A percentile compares a stretch with the other conserved stretches of the same genome.
Conservation (phyloP, 495 filamentous ascomycete species). For the Aspergillus biplanus region DNA sequence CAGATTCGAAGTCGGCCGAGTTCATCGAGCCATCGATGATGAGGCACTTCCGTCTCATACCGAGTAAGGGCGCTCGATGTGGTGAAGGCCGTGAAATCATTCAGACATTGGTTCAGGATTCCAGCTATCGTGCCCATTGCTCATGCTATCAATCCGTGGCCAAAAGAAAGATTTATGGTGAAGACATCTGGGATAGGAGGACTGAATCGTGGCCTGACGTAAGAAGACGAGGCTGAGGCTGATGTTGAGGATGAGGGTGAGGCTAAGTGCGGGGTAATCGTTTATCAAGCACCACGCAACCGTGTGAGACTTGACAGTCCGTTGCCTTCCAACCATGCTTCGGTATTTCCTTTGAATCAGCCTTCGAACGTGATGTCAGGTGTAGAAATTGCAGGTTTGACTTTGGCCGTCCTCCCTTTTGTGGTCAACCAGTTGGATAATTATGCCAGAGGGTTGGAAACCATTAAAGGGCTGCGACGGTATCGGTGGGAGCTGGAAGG, state of each 20-base stretch:
- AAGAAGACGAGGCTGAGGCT: too few species aligned
- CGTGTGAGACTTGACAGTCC: too few species aligned
- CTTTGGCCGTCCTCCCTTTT: constrained; percentile 29
- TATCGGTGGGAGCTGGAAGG: constrained; percentile 28
- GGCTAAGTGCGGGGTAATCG: background rate
- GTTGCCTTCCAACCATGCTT: too few species aligned
- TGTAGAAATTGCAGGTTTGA: constrained; percentile 29
- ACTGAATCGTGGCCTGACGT: too few species aligned
- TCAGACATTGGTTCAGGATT: background rate
- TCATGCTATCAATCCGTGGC: too few species aligned
- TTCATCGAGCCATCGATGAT: constrained; percentile 34
- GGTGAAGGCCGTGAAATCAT: background rate
- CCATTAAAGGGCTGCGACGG: constrained; percentile 22
- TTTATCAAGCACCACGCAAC: too few species aligned
- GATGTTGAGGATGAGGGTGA: too few species aligned
- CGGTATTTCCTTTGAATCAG: background rate
- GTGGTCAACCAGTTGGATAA: constrained; percentile 30
- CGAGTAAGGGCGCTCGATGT: background rate
- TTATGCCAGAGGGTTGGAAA: constrained; percentile 30
- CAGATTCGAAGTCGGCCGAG: constrained; percentile 46
- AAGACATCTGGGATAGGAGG: too few species aligned
- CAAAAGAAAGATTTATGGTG: too few species aligned
- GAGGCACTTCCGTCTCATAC: constrained; percentile 14
- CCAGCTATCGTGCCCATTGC: background rate
- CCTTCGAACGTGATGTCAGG: background rate